phyloP scores from a whole-genome alignment of 352 stramenopile species.

The Phytophthora aleatoria region DNA sequence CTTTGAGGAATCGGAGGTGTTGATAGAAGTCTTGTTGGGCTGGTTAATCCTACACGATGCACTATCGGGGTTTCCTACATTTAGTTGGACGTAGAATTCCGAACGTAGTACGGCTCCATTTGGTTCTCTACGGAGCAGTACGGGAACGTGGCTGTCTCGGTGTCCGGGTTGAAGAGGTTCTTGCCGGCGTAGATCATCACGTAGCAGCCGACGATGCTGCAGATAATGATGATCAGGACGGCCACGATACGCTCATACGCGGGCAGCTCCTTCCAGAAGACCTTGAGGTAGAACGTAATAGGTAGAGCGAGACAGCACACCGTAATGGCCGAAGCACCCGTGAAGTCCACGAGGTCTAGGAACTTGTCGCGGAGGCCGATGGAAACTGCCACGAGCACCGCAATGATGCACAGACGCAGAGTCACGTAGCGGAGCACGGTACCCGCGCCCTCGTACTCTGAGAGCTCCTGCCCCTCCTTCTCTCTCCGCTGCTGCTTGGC shows the following conservation, averaged over 20 bases:
- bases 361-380: constrained; percentile 48
- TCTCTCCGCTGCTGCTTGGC: constrained; percentile 30
- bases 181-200: constrained; percentile 49
- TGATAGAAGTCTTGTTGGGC: constrained; percentile 30
- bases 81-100: constrained; percentile 28
- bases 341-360: constrained; percentile 53
- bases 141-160: constrained; percentile 29
- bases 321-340: constrained; percentile 49
- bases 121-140: constrained; percentile 37
- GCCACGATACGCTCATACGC: constrained; percentile 45
- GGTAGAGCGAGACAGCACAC: constrained; percentile 53
- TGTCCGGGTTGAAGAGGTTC: constrained; percentile 41
- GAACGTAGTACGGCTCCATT: constrained; percentile 33
- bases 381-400: constrained; percentile 36
- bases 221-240: constrained; percentile 43
- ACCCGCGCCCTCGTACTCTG: constrained; percentile 32
- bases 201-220: constrained; percentile 41
- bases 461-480: constrained; percentile 33
- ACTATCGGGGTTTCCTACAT: constrained; percentile 20
- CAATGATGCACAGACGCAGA: constrained; percentile 45
- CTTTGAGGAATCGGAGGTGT: not conserved
- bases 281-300: constrained; percentile 56
- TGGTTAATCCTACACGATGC: constrained; percentile 31
- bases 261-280: constrained; percentile 40
- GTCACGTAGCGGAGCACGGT: constrained; percentile 42